These are phyloP conservation scores for Ambrosiella xylebori DNA, from an alignment of 2,329 filamentous ascomycete genomes.

Conservation along the genomic window DNA sequence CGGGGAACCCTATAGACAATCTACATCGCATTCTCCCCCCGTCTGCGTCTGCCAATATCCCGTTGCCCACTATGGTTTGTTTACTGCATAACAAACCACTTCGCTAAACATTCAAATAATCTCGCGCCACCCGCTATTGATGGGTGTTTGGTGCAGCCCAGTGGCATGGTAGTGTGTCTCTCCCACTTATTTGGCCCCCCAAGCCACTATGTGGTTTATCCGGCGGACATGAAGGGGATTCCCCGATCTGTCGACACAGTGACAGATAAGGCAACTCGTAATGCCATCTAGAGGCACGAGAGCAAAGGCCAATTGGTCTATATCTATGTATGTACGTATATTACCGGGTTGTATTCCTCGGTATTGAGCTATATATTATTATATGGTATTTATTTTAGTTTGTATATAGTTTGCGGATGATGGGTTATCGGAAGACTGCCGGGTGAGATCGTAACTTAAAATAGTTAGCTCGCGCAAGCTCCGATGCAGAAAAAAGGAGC, in stretches of 20 bases:
- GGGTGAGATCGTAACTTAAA: neutral
- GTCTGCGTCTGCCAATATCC: neutral
- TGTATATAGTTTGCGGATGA: no score
- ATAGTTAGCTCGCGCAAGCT: neutral
- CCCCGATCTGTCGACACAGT: neutral
- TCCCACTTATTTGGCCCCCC: neutral
- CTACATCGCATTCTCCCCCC: neutral
- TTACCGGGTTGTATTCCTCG: no score
- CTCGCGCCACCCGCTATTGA: neutral
- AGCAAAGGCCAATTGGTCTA: no score
- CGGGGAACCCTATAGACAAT: neutral
- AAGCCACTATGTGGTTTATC: neutral
- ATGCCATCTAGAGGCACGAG: neutral
- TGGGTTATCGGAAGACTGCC: neutral
- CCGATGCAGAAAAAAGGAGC: neutral
- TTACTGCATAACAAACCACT: slow-evolving; percentile 3
- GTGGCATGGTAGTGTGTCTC: neutral
- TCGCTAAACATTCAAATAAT: neutral
- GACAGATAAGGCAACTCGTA: neutral
- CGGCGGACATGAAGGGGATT: neutral
- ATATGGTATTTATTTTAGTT: no score
- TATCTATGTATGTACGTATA: no score
- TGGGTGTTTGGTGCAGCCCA: neutral
- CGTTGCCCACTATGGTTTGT: neutral
- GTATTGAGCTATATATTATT: no score